A percentile compares a stretch with the other conserved stretches of the same genome.
These are phyloP conservation scores for Sechiopsis laciniata DNA, from an alignment of 306 rosid genomes.

Conservation along the genomic window DNA sequence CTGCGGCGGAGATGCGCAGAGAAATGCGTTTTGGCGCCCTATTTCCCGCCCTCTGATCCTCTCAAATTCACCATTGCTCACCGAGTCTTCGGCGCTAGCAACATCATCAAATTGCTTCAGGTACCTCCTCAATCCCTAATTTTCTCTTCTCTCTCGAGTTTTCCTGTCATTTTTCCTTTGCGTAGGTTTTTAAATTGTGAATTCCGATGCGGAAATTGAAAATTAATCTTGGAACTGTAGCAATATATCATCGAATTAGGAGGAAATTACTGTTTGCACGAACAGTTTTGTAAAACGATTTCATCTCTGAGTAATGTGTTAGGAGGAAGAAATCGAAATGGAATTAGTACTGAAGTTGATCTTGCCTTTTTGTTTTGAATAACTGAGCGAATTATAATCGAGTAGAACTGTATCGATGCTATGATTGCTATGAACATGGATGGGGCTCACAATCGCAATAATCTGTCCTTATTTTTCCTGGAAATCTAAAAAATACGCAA, in stretches of 20 bases:
- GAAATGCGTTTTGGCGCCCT: slow-evolving; percentile 27
- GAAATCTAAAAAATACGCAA: background rate
- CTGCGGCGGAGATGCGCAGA: slow-evolving; percentile 24
- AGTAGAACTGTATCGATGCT: background rate
- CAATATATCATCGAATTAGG: background rate
- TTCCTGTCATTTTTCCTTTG: background rate
- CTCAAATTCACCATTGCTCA: slow-evolving; percentile 26
- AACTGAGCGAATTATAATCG: background rate
- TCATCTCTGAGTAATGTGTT: background rate
- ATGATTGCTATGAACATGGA: background rate
- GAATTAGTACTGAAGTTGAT: background rate
- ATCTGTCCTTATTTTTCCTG: background rate
- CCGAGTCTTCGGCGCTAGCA: slow-evolving; percentile 26
- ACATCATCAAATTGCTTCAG: slow-evolving; percentile 26
- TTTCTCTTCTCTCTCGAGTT: background rate
- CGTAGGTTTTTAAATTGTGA: background rate
- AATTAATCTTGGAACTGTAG: background rate
- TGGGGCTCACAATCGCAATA: background rate
- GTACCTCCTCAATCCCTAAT: background rate
- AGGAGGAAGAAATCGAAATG: background rate
- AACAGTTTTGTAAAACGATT: too few relatives aligned
- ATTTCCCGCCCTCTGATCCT: slow-evolving; percentile 26
- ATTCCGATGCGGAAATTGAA: background rate
- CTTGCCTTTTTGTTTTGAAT: background rate
- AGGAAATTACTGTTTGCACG: background rate